A percentile compares a stretch with the other conserved stretches of the same genome.
Evolutionary conservation across 2,329 filamentous ascomycete species (phyloP).

Genomic region (Trichothecium roseum): DNA sequence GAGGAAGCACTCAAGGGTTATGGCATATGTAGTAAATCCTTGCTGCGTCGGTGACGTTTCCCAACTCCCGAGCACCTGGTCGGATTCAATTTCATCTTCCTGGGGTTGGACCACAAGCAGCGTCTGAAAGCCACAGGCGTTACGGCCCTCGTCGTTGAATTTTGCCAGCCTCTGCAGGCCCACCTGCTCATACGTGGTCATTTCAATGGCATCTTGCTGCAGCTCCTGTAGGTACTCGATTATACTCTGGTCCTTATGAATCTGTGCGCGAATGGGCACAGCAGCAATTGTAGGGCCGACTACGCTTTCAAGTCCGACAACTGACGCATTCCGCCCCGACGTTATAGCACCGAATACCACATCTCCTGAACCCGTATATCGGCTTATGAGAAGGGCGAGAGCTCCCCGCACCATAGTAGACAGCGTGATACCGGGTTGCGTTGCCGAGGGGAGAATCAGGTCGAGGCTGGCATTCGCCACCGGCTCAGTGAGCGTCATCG

Average conservation of each 20-base stretch:
- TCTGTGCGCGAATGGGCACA: conserved; percentile 13
- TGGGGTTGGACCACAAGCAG: conserved; percentile 15
- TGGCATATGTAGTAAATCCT: too few species aligned
- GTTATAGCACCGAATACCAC: conserved; percentile 15
- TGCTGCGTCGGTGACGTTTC: too few species aligned
- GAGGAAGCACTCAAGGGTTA: too few species aligned
- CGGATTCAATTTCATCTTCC: neutral
- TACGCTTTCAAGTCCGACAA: conserved; percentile 14
- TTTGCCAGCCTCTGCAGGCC: conserved; percentile 8
- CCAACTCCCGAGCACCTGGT: neutral
- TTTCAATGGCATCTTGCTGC: conserved; percentile 8
- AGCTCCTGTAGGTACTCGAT: conserved; percentile 9
- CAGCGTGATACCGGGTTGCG: conserved; percentile 1
- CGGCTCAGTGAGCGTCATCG: neutral
- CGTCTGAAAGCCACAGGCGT: conserved; percentile 15
- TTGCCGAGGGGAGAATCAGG: neutral
- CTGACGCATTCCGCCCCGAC: conserved; percentile 15
- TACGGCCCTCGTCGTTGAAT: conserved; percentile 7
- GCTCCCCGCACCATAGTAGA: conserved; percentile 13
- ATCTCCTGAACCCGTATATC: conserved; percentile 9
- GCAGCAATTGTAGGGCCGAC: conserved; percentile 19
- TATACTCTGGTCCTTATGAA: conserved; percentile 6
- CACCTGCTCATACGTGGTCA: too few species aligned
- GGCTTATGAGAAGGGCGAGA: conserved; percentile 13
- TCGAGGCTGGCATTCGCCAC: neutral